Evolutionary conservation across 495 filamentous ascomycete species (phyloP).

Genomic region (Bryoglossum gracile): DNA sequence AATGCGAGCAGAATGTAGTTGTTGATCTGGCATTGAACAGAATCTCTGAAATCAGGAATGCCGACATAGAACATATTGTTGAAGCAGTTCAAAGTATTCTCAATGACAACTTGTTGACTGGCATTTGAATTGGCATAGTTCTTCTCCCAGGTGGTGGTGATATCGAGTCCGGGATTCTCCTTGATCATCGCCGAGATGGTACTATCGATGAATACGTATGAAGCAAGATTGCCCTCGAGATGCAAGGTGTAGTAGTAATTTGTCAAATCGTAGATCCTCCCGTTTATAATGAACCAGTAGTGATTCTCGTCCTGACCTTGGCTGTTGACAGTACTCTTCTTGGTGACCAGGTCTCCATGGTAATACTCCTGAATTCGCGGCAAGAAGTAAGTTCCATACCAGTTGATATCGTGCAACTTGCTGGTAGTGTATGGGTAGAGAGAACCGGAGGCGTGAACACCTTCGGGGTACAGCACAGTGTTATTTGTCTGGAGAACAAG

Average conservation of each 20-base stretch:
- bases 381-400: conserved; percentile 70
- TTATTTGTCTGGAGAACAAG: conserved; percentile 41
- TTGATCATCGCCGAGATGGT: conserved; percentile 57
- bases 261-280: conserved; percentile 78
- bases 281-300: conserved; percentile 71
- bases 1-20: conserved; percentile 88
- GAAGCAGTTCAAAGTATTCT: conserved; percentile 68
- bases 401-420: conserved; percentile 52
- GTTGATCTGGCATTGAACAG: conserved; percentile 74
- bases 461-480: conserved; percentile 28
- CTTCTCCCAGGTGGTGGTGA: conserved; percentile 57
- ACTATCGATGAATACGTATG: conserved; percentile 62
- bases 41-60: conserved; percentile 74
- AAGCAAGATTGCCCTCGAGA: conserved; percentile 25
- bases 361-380: conserved; percentile 78
- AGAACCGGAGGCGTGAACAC: conserved; percentile 62
- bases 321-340: conserved; percentile 43
- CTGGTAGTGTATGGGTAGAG: conserved; percentile 43
- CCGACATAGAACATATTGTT: conserved; percentile 79
- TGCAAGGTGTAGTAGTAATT: conserved; percentile 76
- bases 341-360: conserved; percentile 76
- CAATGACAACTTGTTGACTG: conserved; percentile 33
- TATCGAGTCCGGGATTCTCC: conserved; percentile 68
- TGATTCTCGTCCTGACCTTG: conserved; percentile 60
- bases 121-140: conserved; percentile 29